Percentiles rank a stretch among this genome's conserved stretches.
These are phyloP conservation scores for Lecanosticta acicola DNA, from an alignment of 2,329 filamentous ascomycete species.

Conservation along the genomic window DNA sequence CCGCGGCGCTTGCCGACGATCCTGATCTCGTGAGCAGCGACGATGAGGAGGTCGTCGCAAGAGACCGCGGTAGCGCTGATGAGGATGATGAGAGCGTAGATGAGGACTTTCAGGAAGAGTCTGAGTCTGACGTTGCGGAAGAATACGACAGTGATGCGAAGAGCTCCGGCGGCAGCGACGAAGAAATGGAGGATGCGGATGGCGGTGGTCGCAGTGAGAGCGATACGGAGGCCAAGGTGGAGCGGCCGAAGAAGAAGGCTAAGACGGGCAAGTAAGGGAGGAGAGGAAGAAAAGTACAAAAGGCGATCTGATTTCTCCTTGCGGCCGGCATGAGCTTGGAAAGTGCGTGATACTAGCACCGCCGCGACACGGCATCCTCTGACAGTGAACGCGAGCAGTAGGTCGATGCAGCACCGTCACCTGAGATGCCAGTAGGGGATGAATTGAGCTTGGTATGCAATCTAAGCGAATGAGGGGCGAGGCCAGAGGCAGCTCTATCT, in stretches of 20 bases:
- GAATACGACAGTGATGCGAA: slow-evolving; percentile 91
- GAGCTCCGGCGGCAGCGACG: slow-evolving; percentile 63
- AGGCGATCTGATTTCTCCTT: too few relatives aligned
- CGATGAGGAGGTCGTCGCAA: slow-evolving; percentile 67
- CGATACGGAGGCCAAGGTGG: slow-evolving; percentile 49
- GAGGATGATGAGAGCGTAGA: slow-evolving; percentile 94
- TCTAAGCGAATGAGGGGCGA: too few relatives aligned
- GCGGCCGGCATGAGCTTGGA: too few relatives aligned
- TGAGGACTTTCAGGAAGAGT: slow-evolving; percentile 90
- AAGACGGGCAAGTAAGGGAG: slow-evolving; percentile 40
- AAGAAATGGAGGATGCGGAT: slow-evolving; percentile 55
- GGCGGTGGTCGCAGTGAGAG: slow-evolving; percentile 40
- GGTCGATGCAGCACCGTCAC: too few relatives aligned
- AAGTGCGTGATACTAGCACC: too few relatives aligned
- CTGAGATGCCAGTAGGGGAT: too few relatives aligned
- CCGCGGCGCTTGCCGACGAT: slow-evolving; percentile 69
- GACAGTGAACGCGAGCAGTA: too few relatives aligned
- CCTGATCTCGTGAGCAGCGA: slow-evolving; percentile 79
- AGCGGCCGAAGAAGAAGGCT: slow-evolving; percentile 60
- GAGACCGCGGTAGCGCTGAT: slow-evolving; percentile 84
- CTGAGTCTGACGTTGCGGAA: slow-evolving; percentile 91
- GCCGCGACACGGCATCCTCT: too few relatives aligned
- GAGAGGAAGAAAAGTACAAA: neutral
- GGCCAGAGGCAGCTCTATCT: too few relatives aligned
- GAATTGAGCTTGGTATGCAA: too few relatives aligned